These are phyloP conservation scores for Chalciporus piperatoides DNA, from an alignment of 1,284 basidiomycete genomes.

Conservation along the genomic window DNA sequence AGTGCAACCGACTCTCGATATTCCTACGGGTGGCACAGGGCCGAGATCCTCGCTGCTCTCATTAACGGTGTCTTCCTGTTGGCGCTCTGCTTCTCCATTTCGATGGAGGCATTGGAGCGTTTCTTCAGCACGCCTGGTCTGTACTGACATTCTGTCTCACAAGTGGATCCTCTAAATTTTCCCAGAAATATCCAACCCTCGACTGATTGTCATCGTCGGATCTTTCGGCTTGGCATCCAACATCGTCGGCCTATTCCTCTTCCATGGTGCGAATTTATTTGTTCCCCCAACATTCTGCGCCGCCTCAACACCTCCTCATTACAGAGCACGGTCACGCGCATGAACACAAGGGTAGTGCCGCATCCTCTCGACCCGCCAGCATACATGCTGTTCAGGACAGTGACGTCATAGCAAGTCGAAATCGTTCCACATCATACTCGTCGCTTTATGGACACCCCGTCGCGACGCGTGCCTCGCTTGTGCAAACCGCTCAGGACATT, in stretches of 20 bases:
- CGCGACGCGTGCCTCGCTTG: slow-evolving; percentile 83
- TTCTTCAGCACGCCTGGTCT: slow-evolving; percentile 82
- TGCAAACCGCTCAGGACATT: slow-evolving; percentile 84
- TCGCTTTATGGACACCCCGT: slow-evolving; percentile 84
- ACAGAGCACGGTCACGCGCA: slow-evolving; percentile 74
- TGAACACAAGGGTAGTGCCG: slow-evolving; percentile 34
- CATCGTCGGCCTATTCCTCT: slow-evolving; percentile 89
- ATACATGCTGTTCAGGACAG: slow-evolving; percentile 16
- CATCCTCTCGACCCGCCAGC: slow-evolving; percentile 30
- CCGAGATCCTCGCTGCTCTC: slow-evolving; percentile 95
- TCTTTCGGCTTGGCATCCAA: slow-evolving; percentile 89
- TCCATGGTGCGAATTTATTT: slow-evolving; percentile 69
- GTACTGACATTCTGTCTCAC: slow-evolving; percentile 20
- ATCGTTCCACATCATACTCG: slow-evolving; percentile 52
- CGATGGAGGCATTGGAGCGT: slow-evolving; percentile 87
- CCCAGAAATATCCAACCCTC: slow-evolving; percentile 85
- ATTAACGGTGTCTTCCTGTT: slow-evolving; percentile 96
- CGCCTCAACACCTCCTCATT: slow-evolving; percentile 7
- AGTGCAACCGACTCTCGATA: slow-evolving; percentile 56
- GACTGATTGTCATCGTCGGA: slow-evolving; percentile 88
- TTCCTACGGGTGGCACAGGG: slow-evolving; percentile 96
- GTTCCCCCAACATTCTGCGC: neutral
- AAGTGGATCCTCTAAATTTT: slow-evolving; percentile 10
- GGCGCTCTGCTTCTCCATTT: slow-evolving; percentile 95
- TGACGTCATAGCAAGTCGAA: slow-evolving; percentile 32